Evolutionary conservation across 75 land plant species (phyloP).

Genomic region (Cryptomeria japonica): DNA sequence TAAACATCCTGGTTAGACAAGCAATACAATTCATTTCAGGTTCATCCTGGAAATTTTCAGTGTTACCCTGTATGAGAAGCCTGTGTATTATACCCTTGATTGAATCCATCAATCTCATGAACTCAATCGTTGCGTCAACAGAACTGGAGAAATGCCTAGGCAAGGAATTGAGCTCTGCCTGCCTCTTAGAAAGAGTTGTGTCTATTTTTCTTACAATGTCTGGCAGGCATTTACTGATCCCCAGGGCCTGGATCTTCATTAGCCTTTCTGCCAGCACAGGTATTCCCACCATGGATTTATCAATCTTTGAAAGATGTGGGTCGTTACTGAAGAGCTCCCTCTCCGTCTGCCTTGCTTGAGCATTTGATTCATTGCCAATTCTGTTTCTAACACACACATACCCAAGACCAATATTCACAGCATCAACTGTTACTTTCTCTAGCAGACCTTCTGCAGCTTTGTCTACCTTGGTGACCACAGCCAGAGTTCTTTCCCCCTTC

Average conservation of each 20-base stretch:
- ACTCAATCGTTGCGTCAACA: slow-evolving; percentile 15
- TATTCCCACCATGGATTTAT: slow-evolving; percentile 26
- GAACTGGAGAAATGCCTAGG: slow-evolving; percentile 13
- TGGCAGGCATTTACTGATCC: slow-evolving; percentile 15
- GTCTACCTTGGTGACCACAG: slow-evolving; percentile 44
- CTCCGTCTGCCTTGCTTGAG: slow-evolving; percentile 19
- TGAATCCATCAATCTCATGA: slow-evolving; percentile 7
- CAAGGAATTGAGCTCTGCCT: slow-evolving; percentile 8
- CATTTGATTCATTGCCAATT: slow-evolving; percentile 17
- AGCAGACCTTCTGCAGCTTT: slow-evolving; percentile 33
- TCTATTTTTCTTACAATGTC: slow-evolving; percentile 17
- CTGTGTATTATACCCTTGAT: background rate
- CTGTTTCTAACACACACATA: slow-evolving; percentile 38
- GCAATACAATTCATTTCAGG: slow-evolving; percentile 21
- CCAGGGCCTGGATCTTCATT: slow-evolving; percentile 28
- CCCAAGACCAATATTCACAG: slow-evolving; percentile 33
- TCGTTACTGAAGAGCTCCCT: slow-evolving; percentile 22
- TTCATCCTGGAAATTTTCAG: slow-evolving; percentile 12
- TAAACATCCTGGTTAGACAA: slow-evolving; percentile 15
- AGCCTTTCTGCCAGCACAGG: slow-evolving; percentile 21
- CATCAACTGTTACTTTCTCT: slow-evolving; percentile 38
- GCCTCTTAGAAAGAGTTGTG: slow-evolving; percentile 14
- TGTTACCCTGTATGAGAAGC: slow-evolving; percentile 12
- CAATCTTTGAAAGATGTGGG: slow-evolving; percentile 14
- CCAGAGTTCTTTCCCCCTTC: slow-evolving; percentile 33